A percentile compares a stretch with the other conserved stretches of the same genome.
These are phyloP conservation scores for Cercospora beticola DNA, from an alignment of 2,329 filamentous ascomycete genomes.

Conservation along the genomic window DNA sequence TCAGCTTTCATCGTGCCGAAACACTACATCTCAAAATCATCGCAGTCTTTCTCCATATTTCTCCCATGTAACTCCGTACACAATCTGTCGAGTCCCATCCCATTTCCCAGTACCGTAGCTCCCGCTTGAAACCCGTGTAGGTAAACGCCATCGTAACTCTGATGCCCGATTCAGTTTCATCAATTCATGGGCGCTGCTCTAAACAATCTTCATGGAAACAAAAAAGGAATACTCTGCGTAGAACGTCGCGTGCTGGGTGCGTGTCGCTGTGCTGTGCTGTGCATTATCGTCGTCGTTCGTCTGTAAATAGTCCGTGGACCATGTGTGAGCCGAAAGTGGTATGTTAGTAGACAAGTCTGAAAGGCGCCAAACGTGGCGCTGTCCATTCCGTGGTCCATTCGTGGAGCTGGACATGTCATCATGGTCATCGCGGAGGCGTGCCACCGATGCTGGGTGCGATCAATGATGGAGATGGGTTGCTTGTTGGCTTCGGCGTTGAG, in stretches of 20 bases:
- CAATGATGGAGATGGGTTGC: slow-evolving; percentile 16
- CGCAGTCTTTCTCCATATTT: slow-evolving; percentile 2
- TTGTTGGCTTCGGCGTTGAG: slow-evolving; percentile 24
- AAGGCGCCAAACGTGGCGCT: not conserved
- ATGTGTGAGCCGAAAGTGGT: not conserved
- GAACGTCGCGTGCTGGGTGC: not conserved
- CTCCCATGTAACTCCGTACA: not conserved
- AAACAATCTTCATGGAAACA: not conserved
- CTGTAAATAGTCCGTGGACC: not conserved
- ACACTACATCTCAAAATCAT: not conserved
- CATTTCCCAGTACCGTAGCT: not conserved
- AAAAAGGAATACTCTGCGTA: not conserved
- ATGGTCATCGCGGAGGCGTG: slow-evolving; percentile 24
- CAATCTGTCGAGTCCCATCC: not conserved
- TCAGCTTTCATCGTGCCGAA: not conserved
- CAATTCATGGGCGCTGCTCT: not conserved
- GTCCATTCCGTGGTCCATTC: not conserved
- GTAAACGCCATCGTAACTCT: not conserved
- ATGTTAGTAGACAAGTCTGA: not conserved
- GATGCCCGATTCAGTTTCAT: not conserved
- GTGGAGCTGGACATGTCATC: not conserved
- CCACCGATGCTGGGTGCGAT: slow-evolving; percentile 21
- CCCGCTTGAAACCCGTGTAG: not conserved
- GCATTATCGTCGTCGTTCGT: not conserved
- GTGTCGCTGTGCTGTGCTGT: not conserved